Conservation (phyloP, 78 protist genomes). For the Isochrysis galbana region DNA sequence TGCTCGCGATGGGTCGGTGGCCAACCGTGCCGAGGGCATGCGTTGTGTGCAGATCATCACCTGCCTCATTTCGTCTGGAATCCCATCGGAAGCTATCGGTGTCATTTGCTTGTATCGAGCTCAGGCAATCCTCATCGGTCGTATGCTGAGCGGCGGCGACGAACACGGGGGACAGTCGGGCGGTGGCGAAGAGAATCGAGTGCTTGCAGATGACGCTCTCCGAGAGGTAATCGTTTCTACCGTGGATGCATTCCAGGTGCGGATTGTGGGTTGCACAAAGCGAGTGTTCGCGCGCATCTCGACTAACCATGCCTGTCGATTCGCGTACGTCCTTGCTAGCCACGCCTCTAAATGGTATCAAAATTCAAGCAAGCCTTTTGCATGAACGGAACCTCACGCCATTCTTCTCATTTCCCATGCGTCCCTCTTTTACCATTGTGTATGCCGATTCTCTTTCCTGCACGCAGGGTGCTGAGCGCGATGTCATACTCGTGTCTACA, state of each 20-base stretch:
- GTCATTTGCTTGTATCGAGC: constrained; percentile 22
- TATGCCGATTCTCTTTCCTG: too few species aligned
- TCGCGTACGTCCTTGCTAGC: too few species aligned
- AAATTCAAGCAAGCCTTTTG: too few species aligned
- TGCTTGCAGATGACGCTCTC: background rate
- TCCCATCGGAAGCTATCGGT: background rate
- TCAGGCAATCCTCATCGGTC: background rate
- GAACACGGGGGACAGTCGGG: background rate
- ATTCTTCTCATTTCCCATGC: too few species aligned
- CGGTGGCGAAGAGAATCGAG: background rate
- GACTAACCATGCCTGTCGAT: too few species aligned
- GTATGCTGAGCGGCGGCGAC: background rate
- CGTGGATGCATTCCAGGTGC: constrained; percentile 49
- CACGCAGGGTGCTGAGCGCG: constrained; percentile 22
- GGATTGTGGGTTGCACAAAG: too few species aligned
- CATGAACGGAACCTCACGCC: too few species aligned
- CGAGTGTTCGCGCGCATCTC: too few species aligned
- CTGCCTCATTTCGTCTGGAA: background rate
- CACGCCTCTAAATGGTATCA: too few species aligned
- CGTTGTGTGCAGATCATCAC: background rate
- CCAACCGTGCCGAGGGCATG: background rate
- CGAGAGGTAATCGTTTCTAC: background rate
- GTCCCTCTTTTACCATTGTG: too few species aligned
- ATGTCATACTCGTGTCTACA: background rate
- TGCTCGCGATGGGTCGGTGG: background rate